Base-by-base conservation (phyloP, 2,329 filamentous ascomycete species). In the Mycosphaerella arachidis region DNA sequence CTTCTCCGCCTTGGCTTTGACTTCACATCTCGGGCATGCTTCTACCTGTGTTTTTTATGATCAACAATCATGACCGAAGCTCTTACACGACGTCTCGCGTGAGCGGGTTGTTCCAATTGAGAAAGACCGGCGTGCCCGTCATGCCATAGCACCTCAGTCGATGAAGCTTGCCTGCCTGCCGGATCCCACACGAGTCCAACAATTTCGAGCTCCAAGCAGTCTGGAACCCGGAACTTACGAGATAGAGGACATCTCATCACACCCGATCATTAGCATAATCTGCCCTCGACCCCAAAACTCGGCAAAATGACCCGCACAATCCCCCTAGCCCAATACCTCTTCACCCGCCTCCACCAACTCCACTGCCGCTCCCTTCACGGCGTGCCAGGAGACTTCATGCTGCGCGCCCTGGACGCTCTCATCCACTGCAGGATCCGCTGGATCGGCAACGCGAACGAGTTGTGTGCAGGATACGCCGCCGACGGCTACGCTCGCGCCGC, bases 401-500 rank as follows among this genome's bases (percentile, higher is more conserved):
- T 79, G 7, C 73, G 77, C n/a, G 72, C 78, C 24, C 74, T 79
- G 1, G 77, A 79, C 53, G 70, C 74, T 56, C 72, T 79, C 50
- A 77, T 74, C 62, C 65, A 74, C 6, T 55, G 43, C 6, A 75
- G 74, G 2, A 64, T 79, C 8, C 66, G 71, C 48, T 78, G 75
- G 73, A 77, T 82, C 8, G 82, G 82, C 58, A 85, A 82, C 62
- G 76, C 78, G 54, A 86, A 85, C 64, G 83, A 86, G 69, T 77
- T 86, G 51, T 85, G 85, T 62, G 80, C 81, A 2, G 81, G 76
- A 2, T 85, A 84, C 60, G 81, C 82, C 0, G 81, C 81, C 2
- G 84, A 86, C 62, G 84, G 82, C 13, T 63, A 63, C 45, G 59
- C 62, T 18, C 52, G 59, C 52, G 35, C 59, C 45, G 57, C 60